Evolutionary conservation across 768 basidiomycete genomes (phyloP), one percentile per base, ranked within the genome.

Genomic region (Trametes cingulata): DNA sequence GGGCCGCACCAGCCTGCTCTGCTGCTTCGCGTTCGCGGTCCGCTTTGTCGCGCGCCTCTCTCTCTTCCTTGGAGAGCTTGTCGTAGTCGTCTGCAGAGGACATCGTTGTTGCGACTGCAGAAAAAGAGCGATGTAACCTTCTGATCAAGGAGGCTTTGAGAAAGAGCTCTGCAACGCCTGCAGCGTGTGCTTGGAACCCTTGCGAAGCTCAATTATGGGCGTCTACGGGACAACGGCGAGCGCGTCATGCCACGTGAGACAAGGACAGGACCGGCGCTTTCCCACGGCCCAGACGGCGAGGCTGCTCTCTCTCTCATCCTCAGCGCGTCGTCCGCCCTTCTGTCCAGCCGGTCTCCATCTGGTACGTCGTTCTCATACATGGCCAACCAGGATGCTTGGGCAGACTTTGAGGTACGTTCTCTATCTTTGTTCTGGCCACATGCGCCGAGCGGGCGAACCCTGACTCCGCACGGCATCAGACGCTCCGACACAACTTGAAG

Each of bases 1-100:
- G 59, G 58, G 60, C 59, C 65, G 54, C 39, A 95, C 95, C 87
- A 62, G 87, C 90, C 75, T 97, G 95, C 73, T 97, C 95, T 45
- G 73, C 79, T 64, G 74, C 73, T 75, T 97, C 95, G 17, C 85
- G 81, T 46, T 80, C 82, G 58, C 84, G 80, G 56, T 88, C 85
- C 9, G 76, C 82, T 65, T 80, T 83, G 67, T 98, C 95, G 62
- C 82, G 81, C 24, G 72, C 76, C 64, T 93, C 86, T 58, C 88
- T 83, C 71, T 98, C 85, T 68, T 90, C 88, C 41, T 84, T 80
- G 22, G 86, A 79, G 65, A 95, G 81, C 57, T 85, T 88, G 68
- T 94, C 91, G 74, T 92, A 85, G 55, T 86, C 85, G 63, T 82
- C 82, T 60, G 72, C 17, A 63, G 76, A 70, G 62, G 68, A 73